Evolutionary conservation across 495 filamentous ascomycete species (phyloP).

Genomic region (Xeromyces bisporus): DNA sequence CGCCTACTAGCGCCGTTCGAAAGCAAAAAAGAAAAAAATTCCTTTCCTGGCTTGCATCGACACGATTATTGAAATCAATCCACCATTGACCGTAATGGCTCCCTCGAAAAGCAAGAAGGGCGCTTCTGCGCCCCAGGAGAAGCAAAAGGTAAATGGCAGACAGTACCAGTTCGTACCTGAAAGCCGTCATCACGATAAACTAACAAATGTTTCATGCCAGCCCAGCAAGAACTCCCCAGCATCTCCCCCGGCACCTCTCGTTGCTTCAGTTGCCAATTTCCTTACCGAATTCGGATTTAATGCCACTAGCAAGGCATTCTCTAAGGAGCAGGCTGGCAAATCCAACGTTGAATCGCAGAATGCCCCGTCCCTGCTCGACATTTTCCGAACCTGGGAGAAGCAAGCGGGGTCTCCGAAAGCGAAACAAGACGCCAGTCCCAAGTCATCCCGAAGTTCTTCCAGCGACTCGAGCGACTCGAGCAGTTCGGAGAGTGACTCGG

Average conservation of each 20-base stretch:
- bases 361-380: slow-evolving; percentile 27
- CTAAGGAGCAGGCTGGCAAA: slow-evolving; percentile 31
- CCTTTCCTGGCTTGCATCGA: too few species aligned
- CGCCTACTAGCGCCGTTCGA: slow-evolving; percentile 5
- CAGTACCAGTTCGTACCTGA: too few species aligned
- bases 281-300: slow-evolving; percentile 47
- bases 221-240: slow-evolving; percentile 8
- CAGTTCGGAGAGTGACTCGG: slow-evolving; percentile 14
- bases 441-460: slow-evolving; percentile 4
- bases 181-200: too few species aligned
- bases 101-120: slow-evolving; percentile 11
- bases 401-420: slow-evolving; percentile 17
- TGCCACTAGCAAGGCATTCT: slow-evolving; percentile 39
- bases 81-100: slow-evolving; percentile 11
- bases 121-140: slow-evolving; percentile 8
- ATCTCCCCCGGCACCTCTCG: slow-evolving; percentile 36
- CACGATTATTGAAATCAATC: too few species aligned
- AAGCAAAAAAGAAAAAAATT: too few species aligned
- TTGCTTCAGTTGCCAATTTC: slow-evolving; percentile 50
- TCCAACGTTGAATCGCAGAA: slow-evolving; percentile 17
- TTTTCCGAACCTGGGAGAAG: slow-evolving; percentile 32
- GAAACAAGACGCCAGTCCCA: slow-evolving; percentile 13
- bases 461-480: slow-evolving; percentile 12
- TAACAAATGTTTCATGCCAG: too few species aligned
- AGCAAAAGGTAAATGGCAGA: slow-evolving; percentile 20